Evolutionary conservation across 352 stramenopile species (phyloP).

Genomic region (Pythium scleroteichum): DNA sequence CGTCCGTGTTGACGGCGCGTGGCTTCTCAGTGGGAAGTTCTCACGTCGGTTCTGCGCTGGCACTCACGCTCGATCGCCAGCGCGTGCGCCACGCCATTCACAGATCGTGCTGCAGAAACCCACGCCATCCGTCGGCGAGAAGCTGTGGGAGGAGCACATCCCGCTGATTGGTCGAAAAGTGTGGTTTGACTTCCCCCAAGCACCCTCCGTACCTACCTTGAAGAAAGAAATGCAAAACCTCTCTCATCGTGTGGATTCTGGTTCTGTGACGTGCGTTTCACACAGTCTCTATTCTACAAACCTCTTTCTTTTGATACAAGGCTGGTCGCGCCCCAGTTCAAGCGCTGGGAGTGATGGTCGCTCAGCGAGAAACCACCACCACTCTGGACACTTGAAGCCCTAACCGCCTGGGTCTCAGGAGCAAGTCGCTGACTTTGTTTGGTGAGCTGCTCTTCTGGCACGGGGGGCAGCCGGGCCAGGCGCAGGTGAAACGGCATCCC

Average conservation of each 20-base stretch:
- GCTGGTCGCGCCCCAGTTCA: not conserved
- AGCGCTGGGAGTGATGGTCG: slow-evolving; percentile 2
- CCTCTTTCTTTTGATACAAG: slow-evolving; percentile 12
- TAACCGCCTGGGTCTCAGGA: slow-evolving; percentile 18
- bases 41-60: too few relatives aligned
- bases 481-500: not conserved
- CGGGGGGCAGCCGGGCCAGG: too few relatives aligned
- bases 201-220: slow-evolving; percentile 11
- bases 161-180: not conserved
- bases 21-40: too few relatives aligned
- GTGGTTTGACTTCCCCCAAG: not conserved
- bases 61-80: too few relatives aligned
- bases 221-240: slow-evolving; percentile 22
- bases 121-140: too few relatives aligned
- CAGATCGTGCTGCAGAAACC: too few relatives aligned
- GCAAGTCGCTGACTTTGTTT: slow-evolving; percentile 21
- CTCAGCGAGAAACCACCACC: slow-evolving; percentile 3
- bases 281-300: not conserved
- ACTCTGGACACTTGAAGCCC: slow-evolving; percentile 26
- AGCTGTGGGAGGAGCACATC: not conserved
- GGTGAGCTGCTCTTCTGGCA: too few relatives aligned
- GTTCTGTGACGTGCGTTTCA: slow-evolving; percentile 41
- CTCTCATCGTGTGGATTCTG: not conserved
- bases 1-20: not conserved
- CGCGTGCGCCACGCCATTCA: too few relatives aligned